Conservation (phyloP, 371 early-diverging fungal genomes). For the Mortierella sp. region DNA sequence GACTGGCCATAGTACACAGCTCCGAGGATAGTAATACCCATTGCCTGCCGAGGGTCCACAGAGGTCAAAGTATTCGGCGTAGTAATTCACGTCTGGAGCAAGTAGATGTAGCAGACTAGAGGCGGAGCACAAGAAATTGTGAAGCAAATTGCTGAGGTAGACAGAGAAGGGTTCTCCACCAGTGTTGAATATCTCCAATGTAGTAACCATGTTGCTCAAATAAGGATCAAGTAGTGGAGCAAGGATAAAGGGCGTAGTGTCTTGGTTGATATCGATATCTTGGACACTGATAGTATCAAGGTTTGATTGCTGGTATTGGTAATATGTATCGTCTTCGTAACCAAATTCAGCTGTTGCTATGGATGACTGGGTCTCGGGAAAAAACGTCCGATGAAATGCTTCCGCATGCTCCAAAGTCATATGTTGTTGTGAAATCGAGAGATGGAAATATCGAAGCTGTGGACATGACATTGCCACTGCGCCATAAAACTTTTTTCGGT, state of each 20-base stretch:
- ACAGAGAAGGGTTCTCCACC: neutral
- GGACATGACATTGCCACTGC: conserved; percentile 11
- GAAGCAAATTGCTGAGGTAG: conserved; percentile 4
- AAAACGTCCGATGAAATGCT: conserved; percentile 3
- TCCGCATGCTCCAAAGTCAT: conserved; percentile 14
- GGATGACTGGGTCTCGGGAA: neutral
- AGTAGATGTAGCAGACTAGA: conserved; percentile 11
- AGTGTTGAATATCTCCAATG: conserved; percentile 10
- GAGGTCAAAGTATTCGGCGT: conserved; percentile 18
- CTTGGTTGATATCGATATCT: neutral
- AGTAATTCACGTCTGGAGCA: conserved; percentile 12
- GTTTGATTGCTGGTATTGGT: neutral
- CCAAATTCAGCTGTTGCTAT: neutral
- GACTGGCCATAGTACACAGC: neutral
- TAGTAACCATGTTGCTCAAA: conserved; percentile 3
- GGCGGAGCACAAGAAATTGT: conserved; percentile 17
- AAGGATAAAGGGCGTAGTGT: neutral
- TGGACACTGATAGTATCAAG: neutral
- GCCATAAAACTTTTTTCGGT: neutral
- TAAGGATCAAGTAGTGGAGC: neutral
- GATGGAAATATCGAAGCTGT: conserved; percentile 11
- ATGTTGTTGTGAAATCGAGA: conserved; percentile 1
- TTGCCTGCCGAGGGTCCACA: neutral
- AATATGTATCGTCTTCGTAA: neutral
- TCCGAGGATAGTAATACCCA: conserved; percentile 9